Percentiles rank a stretch among this genome's conserved stretches.
phyloP scores from a whole-genome alignment of 768 basidiomycete genomes.

The Chalciporus pseudorubinellus region DNA sequence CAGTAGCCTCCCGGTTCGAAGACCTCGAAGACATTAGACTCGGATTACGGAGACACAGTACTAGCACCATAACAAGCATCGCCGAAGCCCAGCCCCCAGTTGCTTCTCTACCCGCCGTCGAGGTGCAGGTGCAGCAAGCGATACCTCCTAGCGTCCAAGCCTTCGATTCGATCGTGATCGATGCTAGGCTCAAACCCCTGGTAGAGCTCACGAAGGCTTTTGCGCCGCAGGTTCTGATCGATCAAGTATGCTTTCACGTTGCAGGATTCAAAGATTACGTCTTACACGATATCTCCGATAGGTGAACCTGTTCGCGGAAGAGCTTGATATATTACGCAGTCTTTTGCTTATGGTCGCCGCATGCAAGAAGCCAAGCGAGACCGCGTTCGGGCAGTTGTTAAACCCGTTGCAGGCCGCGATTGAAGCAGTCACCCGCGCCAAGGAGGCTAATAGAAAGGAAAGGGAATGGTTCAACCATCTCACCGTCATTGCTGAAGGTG shows the following conservation, averaged over 20 bases:
- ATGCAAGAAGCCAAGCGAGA: slow-evolving; percentile 78
- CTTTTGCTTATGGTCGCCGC: slow-evolving; percentile 64
- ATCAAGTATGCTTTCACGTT: slow-evolving; percentile 59
- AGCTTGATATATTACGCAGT: slow-evolving; percentile 65
- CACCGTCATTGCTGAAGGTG: slow-evolving; percentile 78
- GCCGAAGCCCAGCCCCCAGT: slow-evolving; percentile 24
- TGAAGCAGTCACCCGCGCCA: slow-evolving; percentile 72
- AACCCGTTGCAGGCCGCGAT: slow-evolving; percentile 69
- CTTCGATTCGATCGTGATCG: slow-evolving; percentile 71
- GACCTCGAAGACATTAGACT: slow-evolving; percentile 68
- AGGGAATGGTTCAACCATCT: slow-evolving; percentile 83
- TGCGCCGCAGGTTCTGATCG: slow-evolving; percentile 64
- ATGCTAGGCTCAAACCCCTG: slow-evolving; percentile 73
- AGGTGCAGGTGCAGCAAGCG: slow-evolving; percentile 39
- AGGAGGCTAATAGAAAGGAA: slow-evolving; percentile 77
- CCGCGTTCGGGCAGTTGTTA: slow-evolving; percentile 55
- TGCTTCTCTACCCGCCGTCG: slow-evolving; percentile 34
- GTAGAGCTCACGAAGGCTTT: slow-evolving; percentile 68
- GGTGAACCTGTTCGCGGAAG: slow-evolving; percentile 66
- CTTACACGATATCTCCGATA: slow-evolving; percentile 30
- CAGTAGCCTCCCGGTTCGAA: slow-evolving; percentile 91
- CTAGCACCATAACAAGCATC: slow-evolving; percentile 31
- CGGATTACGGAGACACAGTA: slow-evolving; percentile 27
- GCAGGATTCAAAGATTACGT: neutral
- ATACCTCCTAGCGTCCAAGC: slow-evolving; percentile 62